A percentile compares a stretch with the other conserved stretches of the same genome.
phyloP scores from a whole-genome alignment of 2,329 filamentous ascomycete genomes.

The Aspergillus quadrilineatus region DNA sequence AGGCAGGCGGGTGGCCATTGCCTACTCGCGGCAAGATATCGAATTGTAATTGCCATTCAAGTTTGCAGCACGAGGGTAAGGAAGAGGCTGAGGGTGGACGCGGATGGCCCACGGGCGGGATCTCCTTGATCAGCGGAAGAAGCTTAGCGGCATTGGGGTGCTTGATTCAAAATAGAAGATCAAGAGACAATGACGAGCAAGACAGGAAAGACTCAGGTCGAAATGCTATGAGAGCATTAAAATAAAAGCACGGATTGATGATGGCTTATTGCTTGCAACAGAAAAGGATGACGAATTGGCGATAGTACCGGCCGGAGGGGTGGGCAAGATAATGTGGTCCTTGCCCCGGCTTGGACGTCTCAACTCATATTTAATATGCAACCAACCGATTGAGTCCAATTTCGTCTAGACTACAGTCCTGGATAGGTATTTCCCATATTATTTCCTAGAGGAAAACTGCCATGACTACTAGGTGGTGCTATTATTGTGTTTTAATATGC shows the following conservation, averaged over 20 bases:
- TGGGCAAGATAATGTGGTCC: neutral
- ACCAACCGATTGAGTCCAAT: neutral
- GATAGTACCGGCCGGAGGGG: slow-evolving; percentile 4
- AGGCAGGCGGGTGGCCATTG: slow-evolving; percentile 36
- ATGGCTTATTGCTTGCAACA: neutral
- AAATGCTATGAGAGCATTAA: slow-evolving; percentile 1
- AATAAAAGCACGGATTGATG: neutral
- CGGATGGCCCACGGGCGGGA: slow-evolving; percentile 8
- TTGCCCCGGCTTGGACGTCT: neutral
- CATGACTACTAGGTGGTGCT: neutral
- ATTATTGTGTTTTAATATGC: neutral
- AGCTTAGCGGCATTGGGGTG: slow-evolving; percentile 6
- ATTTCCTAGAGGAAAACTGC: neutral
- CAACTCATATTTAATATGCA: neutral
- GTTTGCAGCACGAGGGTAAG: slow-evolving; percentile 6
- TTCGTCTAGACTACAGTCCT: neutral
- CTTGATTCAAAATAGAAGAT: neutral
- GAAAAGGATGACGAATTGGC: slow-evolving; percentile 9
- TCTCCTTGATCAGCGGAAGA: slow-evolving; percentile 11
- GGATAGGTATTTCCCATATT: neutral
- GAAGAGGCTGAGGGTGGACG: slow-evolving; percentile 5
- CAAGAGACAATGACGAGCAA: neutral
- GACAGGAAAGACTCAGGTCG: neutral
- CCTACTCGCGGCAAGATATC: slow-evolving; percentile 29
- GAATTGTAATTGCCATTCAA: slow-evolving; percentile 30